These are phyloP conservation scores for Ophiostoma sp. DNA, from an alignment of 2,329 filamentous ascomycete genomes.

Conservation along the genomic window DNA sequence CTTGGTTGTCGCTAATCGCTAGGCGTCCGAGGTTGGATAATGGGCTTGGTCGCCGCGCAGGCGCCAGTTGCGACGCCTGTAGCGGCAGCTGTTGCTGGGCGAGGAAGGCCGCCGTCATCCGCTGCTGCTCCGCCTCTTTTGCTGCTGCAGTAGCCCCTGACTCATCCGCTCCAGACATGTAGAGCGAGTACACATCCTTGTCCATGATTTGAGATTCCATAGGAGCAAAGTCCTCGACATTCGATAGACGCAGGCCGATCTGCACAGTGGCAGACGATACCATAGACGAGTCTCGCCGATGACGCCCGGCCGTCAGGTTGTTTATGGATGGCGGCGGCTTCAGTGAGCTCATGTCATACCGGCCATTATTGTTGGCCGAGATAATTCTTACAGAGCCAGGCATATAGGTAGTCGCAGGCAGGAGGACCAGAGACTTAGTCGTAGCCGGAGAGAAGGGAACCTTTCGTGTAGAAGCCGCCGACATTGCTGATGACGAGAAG, in stretches of 20 bases:
- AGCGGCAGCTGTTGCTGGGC: constrained; percentile 11
- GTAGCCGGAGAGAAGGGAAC: constrained; percentile 43
- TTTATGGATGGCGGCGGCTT: constrained; percentile 48
- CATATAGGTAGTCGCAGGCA: constrained; percentile 52
- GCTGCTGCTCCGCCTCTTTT: constrained; percentile 14
- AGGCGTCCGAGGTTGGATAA: constrained; percentile 20
- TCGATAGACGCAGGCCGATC: constrained; percentile 68
- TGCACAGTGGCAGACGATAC: constrained; percentile 68
- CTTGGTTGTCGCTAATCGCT: background rate
- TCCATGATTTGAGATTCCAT: constrained; percentile 37
- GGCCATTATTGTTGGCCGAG: background rate
- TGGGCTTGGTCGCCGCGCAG: constrained; percentile 25
- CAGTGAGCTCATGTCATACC: constrained; percentile 35
- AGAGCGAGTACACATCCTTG: constrained; percentile 43
- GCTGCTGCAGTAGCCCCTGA: background rate
- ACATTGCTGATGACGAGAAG: constrained; percentile 8
- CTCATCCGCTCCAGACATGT: constrained; percentile 23
- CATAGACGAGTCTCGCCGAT: constrained; percentile 61
- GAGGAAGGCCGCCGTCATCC: background rate
- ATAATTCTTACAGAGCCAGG: constrained; percentile 28
- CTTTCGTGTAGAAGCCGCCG: constrained; percentile 34
- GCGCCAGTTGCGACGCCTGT: background rate
- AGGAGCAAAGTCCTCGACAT: constrained; percentile 52
- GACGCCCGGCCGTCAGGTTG: constrained; percentile 45
- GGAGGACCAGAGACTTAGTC: constrained; percentile 40